Evolutionary conservation across 768 basidiomycete genomes (phyloP).

Genomic region (Cyclocybe aegerita): DNA sequence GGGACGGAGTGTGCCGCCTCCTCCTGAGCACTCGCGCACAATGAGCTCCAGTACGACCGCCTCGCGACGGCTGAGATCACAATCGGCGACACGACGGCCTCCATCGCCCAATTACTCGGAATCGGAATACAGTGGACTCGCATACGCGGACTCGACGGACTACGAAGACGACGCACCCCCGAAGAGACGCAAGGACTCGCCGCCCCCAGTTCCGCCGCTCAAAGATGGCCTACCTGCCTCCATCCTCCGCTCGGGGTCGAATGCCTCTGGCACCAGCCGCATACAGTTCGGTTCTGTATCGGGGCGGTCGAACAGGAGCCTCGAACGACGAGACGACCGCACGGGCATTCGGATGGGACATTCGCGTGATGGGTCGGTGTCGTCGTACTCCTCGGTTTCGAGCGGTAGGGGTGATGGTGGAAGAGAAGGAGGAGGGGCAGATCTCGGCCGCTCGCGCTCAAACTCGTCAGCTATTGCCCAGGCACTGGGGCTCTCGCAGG

Average conservation of each 20-base stretch:
- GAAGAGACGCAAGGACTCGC: no score
- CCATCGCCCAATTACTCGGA: slow-evolving; percentile 22
- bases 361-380: slow-evolving; percentile 19
- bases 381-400: slow-evolving; percentile 22
- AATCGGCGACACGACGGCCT: slow-evolving; percentile 2
- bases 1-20: background rate
- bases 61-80: slow-evolving; percentile 9
- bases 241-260: background rate
- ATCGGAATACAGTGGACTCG: slow-evolving; percentile 47
- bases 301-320: background rate
- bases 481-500: slow-evolving; percentile 42
- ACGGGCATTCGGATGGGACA: slow-evolving; percentile 2
- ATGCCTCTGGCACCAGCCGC: background rate
- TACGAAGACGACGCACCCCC: slow-evolving; percentile 32
- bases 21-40: slow-evolving; percentile 3
- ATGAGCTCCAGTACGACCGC: slow-evolving; percentile 13
- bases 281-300: background rate
- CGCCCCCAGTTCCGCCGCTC: background rate
- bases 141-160: slow-evolving; percentile 33
- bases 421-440: background rate
- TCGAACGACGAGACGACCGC: background rate
- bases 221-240: background rate
- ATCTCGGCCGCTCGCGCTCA: slow-evolving; percentile 6
- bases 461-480: slow-evolving; percentile 33
- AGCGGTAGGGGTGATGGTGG: slow-evolving; percentile 8